Evolutionary conservation across 208 protist genomes (phyloP).

Genomic region (Lotmaria passim): DNA sequence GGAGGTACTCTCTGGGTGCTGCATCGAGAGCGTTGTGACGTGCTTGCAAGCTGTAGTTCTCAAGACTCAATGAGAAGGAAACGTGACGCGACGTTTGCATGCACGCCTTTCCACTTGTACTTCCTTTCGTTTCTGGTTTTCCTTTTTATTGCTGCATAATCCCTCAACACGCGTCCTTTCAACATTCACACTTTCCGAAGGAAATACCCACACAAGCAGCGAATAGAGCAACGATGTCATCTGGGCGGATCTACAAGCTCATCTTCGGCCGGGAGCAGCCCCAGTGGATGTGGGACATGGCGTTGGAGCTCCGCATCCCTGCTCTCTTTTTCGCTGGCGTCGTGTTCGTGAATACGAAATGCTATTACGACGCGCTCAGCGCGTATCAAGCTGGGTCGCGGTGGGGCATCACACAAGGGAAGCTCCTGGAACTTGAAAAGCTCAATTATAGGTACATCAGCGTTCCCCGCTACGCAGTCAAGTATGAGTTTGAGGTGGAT

Average conservation of each 20-base stretch:
- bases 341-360: constrained; percentile 80
- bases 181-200: neutral
- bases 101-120: too few species aligned
- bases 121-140: constrained; percentile 3
- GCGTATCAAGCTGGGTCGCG: constrained; percentile 69
- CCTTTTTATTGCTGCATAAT: constrained; percentile 4
- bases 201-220: neutral
- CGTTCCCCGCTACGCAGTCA: constrained; percentile 81
- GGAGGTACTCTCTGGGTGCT: too few species aligned
- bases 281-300: constrained; percentile 89
- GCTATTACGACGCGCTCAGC: constrained; percentile 78
- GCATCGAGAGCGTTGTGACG: too few species aligned
- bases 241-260: constrained; percentile 70
- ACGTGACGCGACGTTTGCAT: too few species aligned
- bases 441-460: constrained; percentile 88
- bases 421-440: constrained; percentile 85
- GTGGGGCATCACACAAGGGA: constrained; percentile 78
- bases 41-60: too few species aligned
- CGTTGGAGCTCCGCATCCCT: constrained; percentile 83
- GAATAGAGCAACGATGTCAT: constrained; percentile 40
- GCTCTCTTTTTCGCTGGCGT: constrained; percentile 60
- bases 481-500: constrained; percentile 88
- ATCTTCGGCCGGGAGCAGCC: constrained; percentile 79
- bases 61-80: too few species aligned
- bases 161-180: too few species aligned